phyloP scores from a whole-genome alignment of 768 basidiomycete genomes.

The Strobilomyces echinocephalus region DNA sequence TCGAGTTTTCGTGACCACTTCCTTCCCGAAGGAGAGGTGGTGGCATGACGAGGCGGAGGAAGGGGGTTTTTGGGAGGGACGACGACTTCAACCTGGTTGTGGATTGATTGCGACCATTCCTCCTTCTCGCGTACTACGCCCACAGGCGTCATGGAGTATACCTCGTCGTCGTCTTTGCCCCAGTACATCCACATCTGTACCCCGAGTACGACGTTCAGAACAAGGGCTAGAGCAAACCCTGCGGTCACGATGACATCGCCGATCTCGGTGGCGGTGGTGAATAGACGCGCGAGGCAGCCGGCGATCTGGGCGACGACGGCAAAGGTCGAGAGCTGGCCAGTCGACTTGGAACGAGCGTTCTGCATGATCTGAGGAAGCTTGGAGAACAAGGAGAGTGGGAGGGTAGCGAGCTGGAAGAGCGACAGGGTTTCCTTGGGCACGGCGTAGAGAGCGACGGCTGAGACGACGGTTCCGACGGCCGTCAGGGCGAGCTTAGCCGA shows the following conservation, averaged over 20 bases:
- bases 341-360: conserved; percentile 70
- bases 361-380: conserved; percentile 92
- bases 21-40: conserved; percentile 48
- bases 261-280: conserved; percentile 90
- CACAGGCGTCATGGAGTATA: conserved; percentile 15
- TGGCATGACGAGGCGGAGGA: conserved; percentile 37
- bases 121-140: conserved; percentile 27
- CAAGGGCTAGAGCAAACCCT: conserved; percentile 78
- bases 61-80: conserved; percentile 40
- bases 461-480: conserved; percentile 30
- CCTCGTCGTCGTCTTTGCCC: conserved; percentile 47
- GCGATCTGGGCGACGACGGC: conserved; percentile 84
- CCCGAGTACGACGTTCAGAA: conserved; percentile 81
- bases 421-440: conserved; percentile 52
- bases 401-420: conserved; percentile 75
- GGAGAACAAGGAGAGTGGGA: conserved; percentile 87
- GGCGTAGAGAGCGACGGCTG: conserved; percentile 40
- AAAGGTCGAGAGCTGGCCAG: conserved; percentile 92
- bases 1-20: conserved; percentile 76
- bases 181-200: conserved; percentile 82
- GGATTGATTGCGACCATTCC: conserved; percentile 23
- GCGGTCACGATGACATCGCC: conserved; percentile 75
- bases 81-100: conserved; percentile 39
- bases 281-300: conserved; percentile 88
- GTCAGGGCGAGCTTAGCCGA: conserved; percentile 31